Evolutionary conservation across 768 basidiomycete species (phyloP), one percentile per base, ranked within the genome.

Genomic region (Psilocybe sp.): DNA sequence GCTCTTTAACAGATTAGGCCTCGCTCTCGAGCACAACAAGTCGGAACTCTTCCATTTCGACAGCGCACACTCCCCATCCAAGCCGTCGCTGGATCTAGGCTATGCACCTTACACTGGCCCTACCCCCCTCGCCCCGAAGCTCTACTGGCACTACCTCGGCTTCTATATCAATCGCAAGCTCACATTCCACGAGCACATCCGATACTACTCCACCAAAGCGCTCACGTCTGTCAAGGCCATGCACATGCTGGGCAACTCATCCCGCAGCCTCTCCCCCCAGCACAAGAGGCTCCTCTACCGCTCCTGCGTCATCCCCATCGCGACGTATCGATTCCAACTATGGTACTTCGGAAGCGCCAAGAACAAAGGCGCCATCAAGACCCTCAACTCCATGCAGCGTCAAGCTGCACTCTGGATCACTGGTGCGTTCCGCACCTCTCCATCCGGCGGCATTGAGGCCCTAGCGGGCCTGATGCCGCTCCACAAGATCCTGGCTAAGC

Each of bases 21-120:
- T 40, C 15, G 47, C 28, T 11, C 47, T 48, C 23, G 15, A 48
- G 23, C 47, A 47, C 20, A 15, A 48, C 7, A 48, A 48, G 14
- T 48, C 47, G 11, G 47, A 48, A 39, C 18, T 44, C 42, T 20
- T 37, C 36, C 41, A 43, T 43, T 50, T 50, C 31, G 49, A 50
- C 20, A 1, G 34, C 14, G 43, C 42, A 16, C 40, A n/a, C 41
- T 36, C 38, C 5, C 14, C 15, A 2, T 3, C 31, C 15, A 40
- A 9, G 4, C 39, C 47, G 13, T 20, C 32, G 5, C n/a, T 50
- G 12, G 40, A 50, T 38, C 41, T 50, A 16, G 42, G 49, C 4
- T 50, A 44, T 18, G 41, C 41, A 15, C 42, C 42, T 2, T 49
- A 42, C 40, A 49, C 40, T 9, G 48, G 40, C 9, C 11, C 39